These are phyloP conservation scores for Colletotrichum karsti DNA, from an alignment of 2,329 filamentous ascomycete genomes.

Conservation along the genomic window DNA sequence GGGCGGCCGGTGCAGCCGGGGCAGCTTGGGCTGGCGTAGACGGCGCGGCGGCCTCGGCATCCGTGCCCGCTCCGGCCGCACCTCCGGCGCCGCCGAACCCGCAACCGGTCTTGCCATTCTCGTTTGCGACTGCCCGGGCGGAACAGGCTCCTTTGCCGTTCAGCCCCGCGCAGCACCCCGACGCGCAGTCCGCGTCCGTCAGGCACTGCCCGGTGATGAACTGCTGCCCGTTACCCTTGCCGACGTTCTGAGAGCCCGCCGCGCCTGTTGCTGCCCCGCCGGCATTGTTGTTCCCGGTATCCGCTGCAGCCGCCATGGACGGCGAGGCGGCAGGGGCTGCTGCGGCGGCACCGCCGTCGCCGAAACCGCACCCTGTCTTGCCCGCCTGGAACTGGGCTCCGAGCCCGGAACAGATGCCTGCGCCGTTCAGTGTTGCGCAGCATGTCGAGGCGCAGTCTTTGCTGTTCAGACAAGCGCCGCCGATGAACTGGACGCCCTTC, in stretches of 20 bases:
- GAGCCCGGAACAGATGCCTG: conserved; percentile 37
- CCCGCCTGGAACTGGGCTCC: conserved; percentile 36
- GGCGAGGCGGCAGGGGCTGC: not conserved
- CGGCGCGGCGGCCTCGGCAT: not conserved
- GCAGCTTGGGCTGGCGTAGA: not conserved
- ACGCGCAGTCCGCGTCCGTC: conserved; percentile 40
- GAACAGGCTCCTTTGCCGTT: conserved; percentile 45
- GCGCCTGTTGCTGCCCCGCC: not conserved
- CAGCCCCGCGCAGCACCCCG: conserved; percentile 40
- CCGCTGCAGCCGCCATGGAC: conserved; percentile 3
- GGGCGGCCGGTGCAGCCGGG: not conserved
- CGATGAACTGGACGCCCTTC: conserved; percentile 38
- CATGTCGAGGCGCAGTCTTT: conserved; percentile 37
- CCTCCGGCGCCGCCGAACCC: conserved; percentile 32
- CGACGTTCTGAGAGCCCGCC: conserved; percentile 35
- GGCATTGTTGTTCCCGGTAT: not conserved
- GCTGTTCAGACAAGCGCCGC: conserved; percentile 37
- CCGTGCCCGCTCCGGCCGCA: not conserved
- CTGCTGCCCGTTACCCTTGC: conserved; percentile 39
- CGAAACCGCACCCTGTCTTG: conserved; percentile 38
- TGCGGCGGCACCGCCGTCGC: conserved; percentile 5
- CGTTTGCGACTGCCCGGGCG: conserved; percentile 38
- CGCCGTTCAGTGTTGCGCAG: conserved; percentile 35
- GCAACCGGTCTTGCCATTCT: conserved; percentile 41
- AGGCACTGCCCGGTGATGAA: conserved; percentile 45